Conservation (phyloP, 345 rosid species). For the Arabidopsis arenosa region DNA sequence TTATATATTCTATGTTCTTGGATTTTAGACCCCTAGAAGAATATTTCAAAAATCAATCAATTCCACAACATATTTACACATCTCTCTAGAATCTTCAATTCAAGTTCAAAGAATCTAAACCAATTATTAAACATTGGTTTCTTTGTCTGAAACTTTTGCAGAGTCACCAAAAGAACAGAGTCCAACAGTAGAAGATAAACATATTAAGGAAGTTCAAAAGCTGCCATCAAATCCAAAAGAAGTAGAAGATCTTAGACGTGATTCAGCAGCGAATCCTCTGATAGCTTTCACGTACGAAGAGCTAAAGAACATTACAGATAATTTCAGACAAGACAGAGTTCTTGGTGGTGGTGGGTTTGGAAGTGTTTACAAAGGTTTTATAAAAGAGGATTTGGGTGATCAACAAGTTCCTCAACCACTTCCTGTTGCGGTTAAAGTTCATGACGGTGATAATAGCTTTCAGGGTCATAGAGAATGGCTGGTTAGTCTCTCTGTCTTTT, state of each 20-base stretch:
- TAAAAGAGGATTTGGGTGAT: slow-evolving; percentile 60
- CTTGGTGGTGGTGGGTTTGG: slow-evolving; percentile 99
- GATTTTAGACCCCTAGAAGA: slow-evolving; percentile 12
- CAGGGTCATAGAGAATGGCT: slow-evolving; percentile 99
- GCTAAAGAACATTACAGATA: slow-evolving; percentile 69
- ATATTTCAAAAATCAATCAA: neutral
- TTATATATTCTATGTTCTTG: slow-evolving; percentile 8
- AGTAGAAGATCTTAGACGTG: slow-evolving; percentile 91
- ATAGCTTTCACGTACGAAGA: slow-evolving; percentile 83
- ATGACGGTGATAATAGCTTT: slow-evolving; percentile 86
- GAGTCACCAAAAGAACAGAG: slow-evolving; percentile 70
- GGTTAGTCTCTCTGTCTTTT: slow-evolving; percentile 52
- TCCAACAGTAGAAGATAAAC: slow-evolving; percentile 45
- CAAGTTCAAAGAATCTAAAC: neutral
- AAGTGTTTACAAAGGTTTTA: slow-evolving; percentile 85
- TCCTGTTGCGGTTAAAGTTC: slow-evolving; percentile 95
- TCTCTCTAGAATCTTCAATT: slow-evolving; percentile 21
- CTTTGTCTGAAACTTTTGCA: slow-evolving; percentile 38
- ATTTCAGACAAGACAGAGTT: slow-evolving; percentile 90
- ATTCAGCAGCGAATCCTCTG: slow-evolving; percentile 78
- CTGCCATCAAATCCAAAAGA: slow-evolving; percentile 93
- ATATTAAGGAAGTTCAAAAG: slow-evolving; percentile 55
- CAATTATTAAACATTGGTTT: slow-evolving; percentile 2
- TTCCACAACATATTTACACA: slow-evolving; percentile 2
- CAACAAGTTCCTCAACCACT: slow-evolving; percentile 63